Evolutionary conservation across 768 basidiomycete genomes (phyloP).

Genomic region (Phlebiopsis gigantea): DNA sequence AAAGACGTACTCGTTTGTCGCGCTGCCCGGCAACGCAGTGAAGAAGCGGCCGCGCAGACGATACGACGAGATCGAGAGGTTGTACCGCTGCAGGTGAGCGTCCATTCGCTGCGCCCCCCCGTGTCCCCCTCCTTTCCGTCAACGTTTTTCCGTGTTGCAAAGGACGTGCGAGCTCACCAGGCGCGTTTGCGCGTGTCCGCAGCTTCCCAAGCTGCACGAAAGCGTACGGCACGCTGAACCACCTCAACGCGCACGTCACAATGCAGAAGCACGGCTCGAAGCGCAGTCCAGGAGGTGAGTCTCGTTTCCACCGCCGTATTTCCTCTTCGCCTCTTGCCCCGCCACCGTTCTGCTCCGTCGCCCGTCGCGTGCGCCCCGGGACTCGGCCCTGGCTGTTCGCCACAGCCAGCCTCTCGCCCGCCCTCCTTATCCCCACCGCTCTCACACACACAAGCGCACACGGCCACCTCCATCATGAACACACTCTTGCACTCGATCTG

Average conservation of each 20-base stretch:
- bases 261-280: slow-evolving; percentile 96
- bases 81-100: slow-evolving; percentile 78
- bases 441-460: slow-evolving; percentile 8
- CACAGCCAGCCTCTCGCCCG: background rate
- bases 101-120: slow-evolving; percentile 11
- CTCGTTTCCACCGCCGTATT: background rate
- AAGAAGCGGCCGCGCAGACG: slow-evolving; percentile 81
- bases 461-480: slow-evolving; percentile 1
- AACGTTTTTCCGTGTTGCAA: background rate
- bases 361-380: background rate
- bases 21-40: slow-evolving; percentile 74
- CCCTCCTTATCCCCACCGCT: slow-evolving; percentile 1
- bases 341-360: slow-evolving; percentile 8
- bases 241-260: slow-evolving; percentile 96
- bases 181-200: background rate
- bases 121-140: background rate
- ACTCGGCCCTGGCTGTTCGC: background rate
- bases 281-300: slow-evolving; percentile 83
- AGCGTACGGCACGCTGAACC: slow-evolving; percentile 92
- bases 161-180: background rate
- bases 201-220: slow-evolving; percentile 50
- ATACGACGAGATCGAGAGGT: slow-evolving; percentile 93
- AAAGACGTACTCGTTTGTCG: slow-evolving; percentile 80
- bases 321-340: slow-evolving; percentile 7
- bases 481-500: background rate